Evolutionary conservation across 805 yeast genomes (phyloP).

Genomic region (Naumovozyma baii): DNA sequence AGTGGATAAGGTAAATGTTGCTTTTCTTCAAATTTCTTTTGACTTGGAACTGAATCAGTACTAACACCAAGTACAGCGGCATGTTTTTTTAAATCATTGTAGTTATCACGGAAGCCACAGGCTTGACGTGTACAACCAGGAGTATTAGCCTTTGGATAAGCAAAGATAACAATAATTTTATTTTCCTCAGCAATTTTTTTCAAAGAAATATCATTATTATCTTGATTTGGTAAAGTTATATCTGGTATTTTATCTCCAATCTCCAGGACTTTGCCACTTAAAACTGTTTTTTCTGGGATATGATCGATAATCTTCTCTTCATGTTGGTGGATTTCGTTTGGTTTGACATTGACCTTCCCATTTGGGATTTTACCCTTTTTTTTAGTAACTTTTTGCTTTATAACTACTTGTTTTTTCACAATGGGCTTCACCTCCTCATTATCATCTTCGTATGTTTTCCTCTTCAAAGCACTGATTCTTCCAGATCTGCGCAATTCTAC

Average conservation of each 20-base stretch:
- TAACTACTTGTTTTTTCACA: conserved; percentile 4
- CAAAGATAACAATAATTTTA: conserved; percentile 46
- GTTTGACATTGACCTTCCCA: too few species aligned
- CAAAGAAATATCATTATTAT: conserved; percentile 50
- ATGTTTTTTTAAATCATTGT: conserved; percentile 30
- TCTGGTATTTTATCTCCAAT: conserved; percentile 64
- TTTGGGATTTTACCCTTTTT: neutral
- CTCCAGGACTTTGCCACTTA: conserved; percentile 21
- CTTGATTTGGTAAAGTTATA: conserved; percentile 54
- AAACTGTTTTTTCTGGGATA: neutral
- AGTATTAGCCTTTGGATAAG: conserved; percentile 88
- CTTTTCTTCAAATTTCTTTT: conserved; percentile 62
- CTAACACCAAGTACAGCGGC: conserved; percentile 69
- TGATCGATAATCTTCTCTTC: conserved; percentile 3
- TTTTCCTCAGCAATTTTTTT: conserved; percentile 33
- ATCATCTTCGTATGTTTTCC: neutral
- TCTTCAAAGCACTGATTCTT: conserved; percentile 16
- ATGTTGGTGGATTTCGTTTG: neutral
- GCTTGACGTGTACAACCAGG: conserved; percentile 97
- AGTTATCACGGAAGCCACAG: conserved; percentile 71
- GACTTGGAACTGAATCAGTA: conserved; percentile 73
- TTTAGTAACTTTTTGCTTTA: neutral
- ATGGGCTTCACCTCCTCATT: conserved; percentile 12
- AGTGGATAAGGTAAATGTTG: conserved; percentile 65
- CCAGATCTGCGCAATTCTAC: conserved; percentile 27